Evolutionary conservation across 2,329 filamentous ascomycete genomes (phyloP), one percentile per base, ranked within the genome.

Genomic region (Xylariaceae sp.): DNA sequence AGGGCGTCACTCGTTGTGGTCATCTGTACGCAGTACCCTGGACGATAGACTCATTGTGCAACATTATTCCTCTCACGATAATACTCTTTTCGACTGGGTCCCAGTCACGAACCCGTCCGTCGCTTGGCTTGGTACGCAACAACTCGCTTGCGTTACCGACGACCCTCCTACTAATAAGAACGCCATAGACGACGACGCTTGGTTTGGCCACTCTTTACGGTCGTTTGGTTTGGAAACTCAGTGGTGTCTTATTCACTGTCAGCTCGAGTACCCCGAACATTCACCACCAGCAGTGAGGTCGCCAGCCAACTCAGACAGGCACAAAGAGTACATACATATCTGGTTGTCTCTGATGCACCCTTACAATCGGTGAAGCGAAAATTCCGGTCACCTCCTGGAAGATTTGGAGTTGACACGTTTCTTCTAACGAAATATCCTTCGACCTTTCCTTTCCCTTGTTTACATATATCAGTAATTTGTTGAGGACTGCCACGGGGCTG

Each of bases 401-500:
- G 10, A 55, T 18, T 53, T 17, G 35, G 48, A 53, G 48, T 37
- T n/a, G 49, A 4, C 23, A 10, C 51, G 55, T 59, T 56, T 55
- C 34, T 59, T 56, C 53, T 35, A 53, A 57, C 51, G 57, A 57
- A 35, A 11, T 30, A 30, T 53, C 57, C 59, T 56, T 62, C 53
- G 37, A 45, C 62, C 35, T 47, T 15, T 34, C 4, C 34, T n/a
- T 49, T 59, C 37, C 30, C 39, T 35, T 34, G 11, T 48, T 51
- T 56, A 54, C 55, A 51, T 47, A 55, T 34, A 55, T 7, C 49
- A 47, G 35, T 17, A 56, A 62, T 37, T 37, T 55, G 49, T 58
- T 23, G 48, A 60, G 57, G 47, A 47, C 57, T 64, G 64, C 64
- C 64, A 56, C 52, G 58, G 65, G 66, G 63, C 57, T 68, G 65